These are phyloP conservation scores for Beauveria asiatica DNA, from an alignment of 2,329 filamentous ascomycete species.

Conservation along the genomic window DNA sequence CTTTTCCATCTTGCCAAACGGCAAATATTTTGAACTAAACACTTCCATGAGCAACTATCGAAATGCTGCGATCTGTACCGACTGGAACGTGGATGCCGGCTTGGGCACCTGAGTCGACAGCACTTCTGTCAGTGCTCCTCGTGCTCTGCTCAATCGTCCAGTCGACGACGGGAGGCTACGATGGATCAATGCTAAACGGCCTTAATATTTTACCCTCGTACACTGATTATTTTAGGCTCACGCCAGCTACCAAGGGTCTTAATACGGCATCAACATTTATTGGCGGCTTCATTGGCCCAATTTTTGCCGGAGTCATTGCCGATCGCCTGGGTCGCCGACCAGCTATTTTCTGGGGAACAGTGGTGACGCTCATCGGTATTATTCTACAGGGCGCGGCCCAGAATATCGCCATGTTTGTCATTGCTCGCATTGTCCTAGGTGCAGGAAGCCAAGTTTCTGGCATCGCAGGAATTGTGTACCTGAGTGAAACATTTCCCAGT, in stretches of 20 bases:
- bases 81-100: slow-evolving; percentile 40
- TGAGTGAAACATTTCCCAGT: slow-evolving; percentile 39
- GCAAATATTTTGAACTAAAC: background rate
- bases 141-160: slow-evolving; percentile 37
- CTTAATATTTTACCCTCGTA: slow-evolving; percentile 50
- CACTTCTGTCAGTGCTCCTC: slow-evolving; percentile 30
- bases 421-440: slow-evolving; percentile 38
- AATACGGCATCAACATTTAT: slow-evolving; percentile 50
- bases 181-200: slow-evolving; percentile 46
- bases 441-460: slow-evolving; percentile 34
- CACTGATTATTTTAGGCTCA: slow-evolving; percentile 46
- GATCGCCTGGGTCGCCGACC: slow-evolving; percentile 35
- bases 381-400: slow-evolving; percentile 40
- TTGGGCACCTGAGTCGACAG: slow-evolving; percentile 35
- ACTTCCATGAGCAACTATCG: background rate
- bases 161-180: slow-evolving; percentile 29
- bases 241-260: slow-evolving; percentile 41
- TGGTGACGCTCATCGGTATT: slow-evolving; percentile 34
- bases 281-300: slow-evolving; percentile 35
- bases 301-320: slow-evolving; percentile 31
- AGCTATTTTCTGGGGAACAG: slow-evolving; percentile 36
- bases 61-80: slow-evolving; percentile 4
- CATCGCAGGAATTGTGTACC: slow-evolving; percentile 36
- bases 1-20: no score
- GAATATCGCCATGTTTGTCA: slow-evolving; percentile 43